These are phyloP conservation scores for Zea luxurians DNA, from an alignment of 176 grass and related monocot species.

Conservation along the genomic window DNA sequence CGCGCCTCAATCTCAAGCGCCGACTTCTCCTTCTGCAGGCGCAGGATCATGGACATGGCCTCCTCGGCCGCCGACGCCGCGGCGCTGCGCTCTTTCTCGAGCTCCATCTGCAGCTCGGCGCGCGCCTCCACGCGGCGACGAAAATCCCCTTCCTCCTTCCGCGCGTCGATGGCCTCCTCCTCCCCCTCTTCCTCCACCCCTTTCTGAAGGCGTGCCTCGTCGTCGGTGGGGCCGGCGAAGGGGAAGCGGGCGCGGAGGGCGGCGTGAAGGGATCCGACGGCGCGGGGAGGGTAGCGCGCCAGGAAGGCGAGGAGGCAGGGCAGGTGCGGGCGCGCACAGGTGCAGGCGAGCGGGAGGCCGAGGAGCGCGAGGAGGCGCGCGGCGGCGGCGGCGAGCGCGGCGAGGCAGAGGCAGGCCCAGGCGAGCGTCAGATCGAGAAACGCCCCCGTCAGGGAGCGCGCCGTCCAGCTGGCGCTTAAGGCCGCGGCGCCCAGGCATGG, in stretches of 20 bases:
- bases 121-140: conserved; percentile 44
- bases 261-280: conserved; percentile 29
- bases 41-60: conserved; percentile 97
- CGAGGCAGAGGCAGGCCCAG: conserved; percentile 59
- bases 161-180: neutral
- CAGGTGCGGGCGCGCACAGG: conserved; percentile 49
- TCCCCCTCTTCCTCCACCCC: neutral
- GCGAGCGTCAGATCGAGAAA: conserved; percentile 57
- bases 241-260: conserved; percentile 53
- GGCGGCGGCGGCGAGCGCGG: neutral
- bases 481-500: conserved; percentile 40
- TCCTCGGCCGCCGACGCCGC: conserved; percentile 74
- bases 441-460: conserved; percentile 44
- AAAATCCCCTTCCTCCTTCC: conserved; percentile 15
- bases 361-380: conserved; percentile 34
- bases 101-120: conserved; percentile 54
- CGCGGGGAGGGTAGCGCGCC: conserved; percentile 34
- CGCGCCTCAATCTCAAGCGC: conserved; percentile 70
- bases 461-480: conserved; percentile 46
- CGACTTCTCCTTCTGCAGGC: conserved; percentile 90
- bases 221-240: neutral
- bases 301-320: conserved; percentile 41
- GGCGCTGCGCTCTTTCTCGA: conserved; percentile 87
- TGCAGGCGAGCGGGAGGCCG: conserved; percentile 49
- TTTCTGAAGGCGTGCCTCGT: neutral